Percentiles rank a stretch among this genome's conserved stretches.
These are phyloP conservation scores for Rhododendron simsii DNA, from an alignment of 148 eudicot species.

Conservation along the genomic window DNA sequence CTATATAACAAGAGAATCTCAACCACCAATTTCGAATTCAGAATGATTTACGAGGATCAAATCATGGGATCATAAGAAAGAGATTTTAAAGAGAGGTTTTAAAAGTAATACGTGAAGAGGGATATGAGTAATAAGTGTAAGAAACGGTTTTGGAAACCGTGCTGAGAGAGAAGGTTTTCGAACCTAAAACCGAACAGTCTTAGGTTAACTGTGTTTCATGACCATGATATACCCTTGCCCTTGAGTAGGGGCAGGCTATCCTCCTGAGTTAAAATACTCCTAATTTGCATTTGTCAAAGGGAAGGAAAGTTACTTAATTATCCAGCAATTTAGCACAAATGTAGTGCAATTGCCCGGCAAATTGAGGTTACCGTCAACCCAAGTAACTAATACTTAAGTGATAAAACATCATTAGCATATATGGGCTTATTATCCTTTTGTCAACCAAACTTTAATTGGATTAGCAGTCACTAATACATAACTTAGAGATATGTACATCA, in stretches of 20 bases:
- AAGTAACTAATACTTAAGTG: background rate
- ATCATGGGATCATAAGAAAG: no score
- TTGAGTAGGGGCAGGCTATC: background rate
- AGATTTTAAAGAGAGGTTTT: no score
- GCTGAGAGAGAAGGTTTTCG: no score
- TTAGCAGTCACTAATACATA: background rate
- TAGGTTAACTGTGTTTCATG: background rate
- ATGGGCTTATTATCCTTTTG: background rate
- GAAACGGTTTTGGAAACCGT: no score
- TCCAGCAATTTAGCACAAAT: background rate
- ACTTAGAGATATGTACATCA: background rate
- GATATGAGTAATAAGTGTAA: no score
- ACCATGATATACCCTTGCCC: background rate
- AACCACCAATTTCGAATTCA: background rate
- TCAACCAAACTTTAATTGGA: background rate
- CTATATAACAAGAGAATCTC: background rate
- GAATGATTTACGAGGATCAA: background rate
- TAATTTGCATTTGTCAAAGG: background rate
- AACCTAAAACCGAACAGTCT: no score
- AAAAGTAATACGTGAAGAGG: no score
- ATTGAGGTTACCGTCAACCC: constrained; percentile 10
- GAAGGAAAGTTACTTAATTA: background rate
- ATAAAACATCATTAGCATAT: background rate
- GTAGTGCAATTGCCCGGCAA: constrained; percentile 7
- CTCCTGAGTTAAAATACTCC: background rate